A percentile compares a stretch with the other conserved stretches of the same genome.
phyloP scores from a whole-genome alignment of 371 early-diverging fungal species.

The Smittium culicis region DNA sequence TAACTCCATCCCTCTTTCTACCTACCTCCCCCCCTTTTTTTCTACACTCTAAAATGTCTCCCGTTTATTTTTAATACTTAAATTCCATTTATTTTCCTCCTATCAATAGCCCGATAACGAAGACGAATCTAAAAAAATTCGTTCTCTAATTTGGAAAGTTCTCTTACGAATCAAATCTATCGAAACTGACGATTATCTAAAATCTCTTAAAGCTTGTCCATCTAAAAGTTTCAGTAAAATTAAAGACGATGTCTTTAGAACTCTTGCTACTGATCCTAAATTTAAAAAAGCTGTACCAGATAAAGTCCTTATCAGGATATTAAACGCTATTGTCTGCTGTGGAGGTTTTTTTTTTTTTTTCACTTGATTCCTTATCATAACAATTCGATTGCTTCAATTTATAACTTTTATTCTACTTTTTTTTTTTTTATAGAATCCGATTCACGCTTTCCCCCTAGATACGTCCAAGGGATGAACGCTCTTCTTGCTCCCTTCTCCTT shows the following conservation, averaged over 20 bases:
- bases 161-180: conserved; percentile 61
- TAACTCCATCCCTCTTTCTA: not conserved
- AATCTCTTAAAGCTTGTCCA: conserved; percentile 52
- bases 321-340: conserved; percentile 76
- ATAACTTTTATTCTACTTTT: conserved; percentile 10
- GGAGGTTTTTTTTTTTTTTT: conserved; percentile 28
- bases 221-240: conserved; percentile 63
- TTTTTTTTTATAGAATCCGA: conserved; percentile 1
- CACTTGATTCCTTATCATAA: not conserved
- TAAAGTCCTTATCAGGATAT: conserved; percentile 56
- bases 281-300: conserved; percentile 62
- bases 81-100: too few relatives aligned
- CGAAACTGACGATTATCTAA: conserved; percentile 59
- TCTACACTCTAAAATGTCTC: too few relatives aligned
- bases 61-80: too few relatives aligned
- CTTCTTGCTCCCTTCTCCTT: conserved; percentile 82
- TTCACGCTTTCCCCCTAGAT: conserved; percentile 25
- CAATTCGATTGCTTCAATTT: too few relatives aligned
- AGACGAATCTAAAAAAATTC: conserved; percentile 14
- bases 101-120: too few relatives aligned
- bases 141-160: conserved; percentile 61
- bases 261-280: conserved; percentile 64
- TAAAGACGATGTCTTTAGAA: conserved; percentile 76
- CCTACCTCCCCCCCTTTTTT: too few relatives aligned
- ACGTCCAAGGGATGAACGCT: conserved; percentile 94